phyloP scores from a whole-genome alignment of 148 eudicot genomes.

The Mesembryanthemum crystallinum region DNA sequence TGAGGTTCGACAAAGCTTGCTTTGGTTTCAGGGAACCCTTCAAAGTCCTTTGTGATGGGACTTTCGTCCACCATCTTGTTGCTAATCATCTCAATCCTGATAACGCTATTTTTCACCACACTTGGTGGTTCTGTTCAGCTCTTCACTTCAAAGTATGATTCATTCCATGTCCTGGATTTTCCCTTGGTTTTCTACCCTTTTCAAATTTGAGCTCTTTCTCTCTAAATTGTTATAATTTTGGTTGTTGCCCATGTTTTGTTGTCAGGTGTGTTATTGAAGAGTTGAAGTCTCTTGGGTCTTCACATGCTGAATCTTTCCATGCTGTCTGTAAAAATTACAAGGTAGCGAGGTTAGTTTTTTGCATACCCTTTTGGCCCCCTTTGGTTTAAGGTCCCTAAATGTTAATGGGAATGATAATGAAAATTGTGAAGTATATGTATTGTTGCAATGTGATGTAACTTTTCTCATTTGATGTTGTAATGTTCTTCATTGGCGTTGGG shows the following conservation, averaged over 20 bases:
- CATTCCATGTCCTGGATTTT: too few species aligned
- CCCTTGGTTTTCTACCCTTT: neutral
- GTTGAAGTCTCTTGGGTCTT: conserved; percentile 61
- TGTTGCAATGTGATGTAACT: neutral
- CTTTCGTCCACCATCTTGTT: conserved; percentile 73
- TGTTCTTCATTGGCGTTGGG: too few species aligned
- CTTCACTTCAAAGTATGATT: conserved; percentile 41
- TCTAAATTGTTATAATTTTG: neutral
- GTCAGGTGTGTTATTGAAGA: conserved; percentile 80
- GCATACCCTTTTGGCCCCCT: neutral
- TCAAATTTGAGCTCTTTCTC: neutral
- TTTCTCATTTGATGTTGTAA: too few species aligned
- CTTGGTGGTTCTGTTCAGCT: conserved; percentile 64
- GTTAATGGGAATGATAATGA: neutral
- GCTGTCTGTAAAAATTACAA: conserved; percentile 52
- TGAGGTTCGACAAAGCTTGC: conserved; percentile 70
- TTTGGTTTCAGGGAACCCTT: conserved; percentile 81
- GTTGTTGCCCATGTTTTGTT: neutral
- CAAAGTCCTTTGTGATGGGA: conserved; percentile 89
- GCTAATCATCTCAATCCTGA: conserved; percentile 53
- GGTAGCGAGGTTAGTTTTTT: conserved; percentile 62
- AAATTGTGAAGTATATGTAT: neutral
- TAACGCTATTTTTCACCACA: conserved; percentile 43
- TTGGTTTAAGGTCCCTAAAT: neutral
- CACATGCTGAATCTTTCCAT: conserved; percentile 47